phyloP scores from a whole-genome alignment of 441 rosid species.

The Adansonia madagascariensis region DNA sequence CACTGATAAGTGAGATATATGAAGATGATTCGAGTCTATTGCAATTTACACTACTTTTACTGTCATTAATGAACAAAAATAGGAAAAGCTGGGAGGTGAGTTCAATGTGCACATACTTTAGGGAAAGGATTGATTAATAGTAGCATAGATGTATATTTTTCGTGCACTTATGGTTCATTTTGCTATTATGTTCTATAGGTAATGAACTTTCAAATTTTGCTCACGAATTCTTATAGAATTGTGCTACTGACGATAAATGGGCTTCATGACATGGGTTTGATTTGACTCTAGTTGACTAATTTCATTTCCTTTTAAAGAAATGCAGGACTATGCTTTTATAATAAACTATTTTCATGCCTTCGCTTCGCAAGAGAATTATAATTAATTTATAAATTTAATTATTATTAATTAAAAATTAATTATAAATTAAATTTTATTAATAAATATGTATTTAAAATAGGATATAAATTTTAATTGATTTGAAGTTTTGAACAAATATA shows the following conservation, averaged over 20 bases:
- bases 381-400: not conserved
- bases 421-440: no score
- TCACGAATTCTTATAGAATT: not conserved
- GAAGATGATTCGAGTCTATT: not conserved
- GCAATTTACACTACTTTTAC: not conserved
- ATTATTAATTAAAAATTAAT: no score
- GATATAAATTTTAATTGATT: no score
- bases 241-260: not conserved
- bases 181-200: not conserved
- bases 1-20: not conserved
- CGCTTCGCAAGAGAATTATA: no score
- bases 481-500: no score
- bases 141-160: not conserved
- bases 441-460: no score
- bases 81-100: not conserved
- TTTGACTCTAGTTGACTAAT: not conserved
- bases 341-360: no score
- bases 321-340: not conserved
- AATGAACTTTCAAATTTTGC: not conserved
- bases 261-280: not conserved
- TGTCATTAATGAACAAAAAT: not conserved
- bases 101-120: not conserved
- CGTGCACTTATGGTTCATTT: conserved; percentile 4
- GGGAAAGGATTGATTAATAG: not conserved
- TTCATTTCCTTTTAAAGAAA: not conserved